A percentile compares a stretch with the other conserved stretches of the same genome.
Evolutionary conservation across 2,329 filamentous ascomycete species (phyloP).

Genomic region (Balansia obtecta): DNA sequence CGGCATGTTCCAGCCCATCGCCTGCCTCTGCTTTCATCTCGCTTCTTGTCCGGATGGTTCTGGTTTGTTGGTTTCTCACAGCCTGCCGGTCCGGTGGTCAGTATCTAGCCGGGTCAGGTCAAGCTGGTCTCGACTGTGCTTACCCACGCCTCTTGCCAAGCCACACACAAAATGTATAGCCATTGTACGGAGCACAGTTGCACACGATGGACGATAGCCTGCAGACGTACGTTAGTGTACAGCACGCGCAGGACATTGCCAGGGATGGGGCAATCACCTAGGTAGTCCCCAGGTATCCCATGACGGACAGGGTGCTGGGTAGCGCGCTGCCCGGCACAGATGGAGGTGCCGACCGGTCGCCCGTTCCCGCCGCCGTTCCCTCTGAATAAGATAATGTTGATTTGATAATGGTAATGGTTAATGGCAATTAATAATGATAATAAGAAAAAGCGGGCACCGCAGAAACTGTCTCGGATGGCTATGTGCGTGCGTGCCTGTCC

Average conservation of each 20-base stretch:
- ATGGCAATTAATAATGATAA: neutral
- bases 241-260: neutral
- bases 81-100: neutral
- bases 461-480: neutral
- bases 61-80: neutral
- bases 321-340: too few species aligned
- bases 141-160: neutral
- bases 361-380: too few species aligned
- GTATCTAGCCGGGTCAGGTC: neutral
- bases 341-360: too few species aligned
- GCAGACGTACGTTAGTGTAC: neutral
- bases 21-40: neutral
- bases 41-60: neutral
- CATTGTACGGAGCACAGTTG: neutral
- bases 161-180: neutral
- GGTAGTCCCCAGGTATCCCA: too few species aligned
- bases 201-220: constrained; percentile 1
- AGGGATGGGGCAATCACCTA: neutral
- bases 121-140: neutral
- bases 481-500: neutral
- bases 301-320: too few species aligned
- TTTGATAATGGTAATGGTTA: too few species aligned
- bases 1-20: neutral
- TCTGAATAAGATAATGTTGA: too few species aligned
- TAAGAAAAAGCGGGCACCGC: neutral